Evolutionary conservation across 2,329 filamentous ascomycete genomes (phyloP).

Genomic region (Trichoderma guizhouense): DNA sequence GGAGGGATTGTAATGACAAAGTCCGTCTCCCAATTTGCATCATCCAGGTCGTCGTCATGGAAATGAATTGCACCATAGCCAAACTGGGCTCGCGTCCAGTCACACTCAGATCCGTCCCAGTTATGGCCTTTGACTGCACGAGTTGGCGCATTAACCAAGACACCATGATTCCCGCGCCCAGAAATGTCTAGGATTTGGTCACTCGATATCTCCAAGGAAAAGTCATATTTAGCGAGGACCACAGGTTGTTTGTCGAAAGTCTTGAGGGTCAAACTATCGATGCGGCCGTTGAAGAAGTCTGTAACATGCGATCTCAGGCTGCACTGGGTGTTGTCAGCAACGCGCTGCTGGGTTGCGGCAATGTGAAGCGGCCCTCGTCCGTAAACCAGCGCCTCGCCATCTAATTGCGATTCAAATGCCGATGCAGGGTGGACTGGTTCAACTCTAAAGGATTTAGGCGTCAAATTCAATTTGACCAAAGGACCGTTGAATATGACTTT

Average conservation of each 20-base stretch:
- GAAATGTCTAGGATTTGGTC: not conserved
- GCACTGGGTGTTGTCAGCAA: not conserved
- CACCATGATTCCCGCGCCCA: not conserved
- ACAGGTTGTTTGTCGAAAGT: not conserved
- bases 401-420: not conserved
- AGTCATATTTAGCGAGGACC: not conserved
- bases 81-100: not conserved
- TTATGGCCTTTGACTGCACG: not conserved
- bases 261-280: not conserved
- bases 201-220: not conserved
- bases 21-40: not conserved
- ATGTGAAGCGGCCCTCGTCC: not conserved
- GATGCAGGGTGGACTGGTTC: not conserved
- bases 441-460: not conserved
- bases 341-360: not conserved
- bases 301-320: not conserved
- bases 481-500: not conserved
- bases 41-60: not conserved
- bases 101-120: not conserved
- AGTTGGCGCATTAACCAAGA: not conserved
- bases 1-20: not conserved
- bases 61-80: not conserved
- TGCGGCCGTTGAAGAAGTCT: not conserved
- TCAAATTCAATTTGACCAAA: not conserved
- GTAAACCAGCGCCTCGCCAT: not conserved